Percentiles rank a stretch among this genome's conserved stretches.
phyloP scores from a whole-genome alignment of 225 moss, liverwort and hornwort genomes.

The Asterella californica region DNA sequence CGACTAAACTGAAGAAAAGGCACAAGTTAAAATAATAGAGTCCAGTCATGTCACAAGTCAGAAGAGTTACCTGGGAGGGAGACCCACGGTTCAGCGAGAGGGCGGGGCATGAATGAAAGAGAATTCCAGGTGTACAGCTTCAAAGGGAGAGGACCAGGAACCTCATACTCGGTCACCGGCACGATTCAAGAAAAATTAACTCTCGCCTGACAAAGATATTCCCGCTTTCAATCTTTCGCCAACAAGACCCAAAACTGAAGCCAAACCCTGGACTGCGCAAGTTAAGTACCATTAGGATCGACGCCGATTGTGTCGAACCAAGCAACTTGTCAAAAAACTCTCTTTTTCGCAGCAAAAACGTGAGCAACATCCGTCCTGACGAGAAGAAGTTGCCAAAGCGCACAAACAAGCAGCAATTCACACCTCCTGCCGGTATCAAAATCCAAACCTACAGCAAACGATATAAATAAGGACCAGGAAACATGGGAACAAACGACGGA shows the following conservation, averaged over 20 bases:
- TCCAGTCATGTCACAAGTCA: neutral
- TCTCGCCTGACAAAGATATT: neutral
- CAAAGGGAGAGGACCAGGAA: neutral
- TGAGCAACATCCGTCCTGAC: neutral
- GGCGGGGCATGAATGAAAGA: slow-evolving; percentile 10
- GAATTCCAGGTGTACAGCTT: neutral
- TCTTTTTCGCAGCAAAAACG: neutral
- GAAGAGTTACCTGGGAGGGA: slow-evolving; percentile 17
- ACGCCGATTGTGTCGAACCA: too few relatives aligned
- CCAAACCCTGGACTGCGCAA: neutral
- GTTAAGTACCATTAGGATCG: neutral
- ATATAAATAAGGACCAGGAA: too few relatives aligned
- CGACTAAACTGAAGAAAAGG: neutral
- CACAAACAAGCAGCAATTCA: neutral
- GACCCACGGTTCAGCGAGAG: slow-evolving; percentile 8
- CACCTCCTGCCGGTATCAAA: neutral
- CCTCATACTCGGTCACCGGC: neutral
- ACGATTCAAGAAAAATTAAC: neutral
- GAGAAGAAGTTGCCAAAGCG: neutral
- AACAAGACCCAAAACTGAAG: neutral
- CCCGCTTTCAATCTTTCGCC: neutral
- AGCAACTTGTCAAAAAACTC: neutral
- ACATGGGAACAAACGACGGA: neutral
- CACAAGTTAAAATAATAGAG: neutral
- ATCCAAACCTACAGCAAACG: neutral